phyloP scores from a whole-genome alignment of 345 rosid species.

The Acer yangbiense region DNA sequence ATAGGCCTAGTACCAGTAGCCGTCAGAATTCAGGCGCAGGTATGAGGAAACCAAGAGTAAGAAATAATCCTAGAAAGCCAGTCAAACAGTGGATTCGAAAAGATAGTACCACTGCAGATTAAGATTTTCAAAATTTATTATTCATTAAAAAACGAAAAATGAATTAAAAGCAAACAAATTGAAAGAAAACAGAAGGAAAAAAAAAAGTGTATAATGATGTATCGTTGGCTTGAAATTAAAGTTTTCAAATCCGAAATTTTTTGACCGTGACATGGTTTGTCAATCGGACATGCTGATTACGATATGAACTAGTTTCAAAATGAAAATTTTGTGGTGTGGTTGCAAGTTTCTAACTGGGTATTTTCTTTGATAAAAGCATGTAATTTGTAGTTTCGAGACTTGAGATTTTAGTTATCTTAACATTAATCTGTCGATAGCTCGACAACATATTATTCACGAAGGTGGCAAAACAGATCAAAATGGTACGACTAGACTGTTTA shows the following conservation, averaged over 20 bases:
- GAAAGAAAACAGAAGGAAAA: not conserved
- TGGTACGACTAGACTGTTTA: too few relatives aligned
- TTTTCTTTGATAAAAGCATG: not conserved
- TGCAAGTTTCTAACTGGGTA: too few relatives aligned
- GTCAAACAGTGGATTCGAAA: slow-evolving; percentile 49
- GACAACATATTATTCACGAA: not conserved
- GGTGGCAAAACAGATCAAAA: not conserved
- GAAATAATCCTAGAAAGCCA: slow-evolving; percentile 37
- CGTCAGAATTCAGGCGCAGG: slow-evolving; percentile 23
- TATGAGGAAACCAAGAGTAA: slow-evolving; percentile 30
- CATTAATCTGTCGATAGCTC: too few relatives aligned
- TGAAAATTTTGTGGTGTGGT: too few relatives aligned
- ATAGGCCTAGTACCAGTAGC: slow-evolving; percentile 27
- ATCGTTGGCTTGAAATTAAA: not conserved
- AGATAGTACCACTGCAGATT: slow-evolving; percentile 31
- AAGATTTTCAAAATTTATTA: not conserved
- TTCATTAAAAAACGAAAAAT: too few relatives aligned
- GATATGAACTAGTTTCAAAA: not conserved
- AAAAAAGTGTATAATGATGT: not conserved
- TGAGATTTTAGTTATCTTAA: not conserved
- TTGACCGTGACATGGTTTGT: not conserved
- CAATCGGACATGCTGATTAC: not conserved
- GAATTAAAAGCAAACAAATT: not conserved
- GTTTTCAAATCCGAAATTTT: not conserved
- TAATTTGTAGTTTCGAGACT: too few relatives aligned